Evolutionary conservation across 176 grass and related monocot species (phyloP).

Genomic region (Neostapfia colusana): DNA sequence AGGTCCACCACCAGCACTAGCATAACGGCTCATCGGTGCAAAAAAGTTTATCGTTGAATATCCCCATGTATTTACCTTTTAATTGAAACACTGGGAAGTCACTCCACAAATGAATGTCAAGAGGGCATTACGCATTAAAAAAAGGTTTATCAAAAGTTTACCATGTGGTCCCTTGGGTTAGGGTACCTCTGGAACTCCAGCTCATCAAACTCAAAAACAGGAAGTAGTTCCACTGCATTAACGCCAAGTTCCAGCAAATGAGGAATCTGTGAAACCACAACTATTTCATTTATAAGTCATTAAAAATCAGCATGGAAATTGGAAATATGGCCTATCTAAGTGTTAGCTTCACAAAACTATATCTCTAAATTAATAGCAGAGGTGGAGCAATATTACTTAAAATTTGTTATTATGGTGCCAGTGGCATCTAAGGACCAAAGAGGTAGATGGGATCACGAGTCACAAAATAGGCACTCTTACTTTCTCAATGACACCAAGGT

Average conservation of each 20-base stretch:
- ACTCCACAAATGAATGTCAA: conserved; percentile 1
- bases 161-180: conserved; percentile 97
- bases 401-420: background rate
- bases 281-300: conserved; percentile 39
- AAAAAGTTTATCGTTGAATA: conserved; percentile 99
- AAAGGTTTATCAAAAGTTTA: conserved; percentile 34
- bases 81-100: conserved; percentile 42
- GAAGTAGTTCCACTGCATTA: conserved; percentile 94
- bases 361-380: conserved; percentile 12
- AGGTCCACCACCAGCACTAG: conserved; percentile 91
- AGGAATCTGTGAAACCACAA: conserved; percentile 75
- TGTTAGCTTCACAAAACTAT: conserved; percentile 26
- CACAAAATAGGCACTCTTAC: conserved; percentile 43
- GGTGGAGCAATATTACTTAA: background rate
- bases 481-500: conserved; percentile 94
- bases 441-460: background rate
- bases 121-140: background rate
- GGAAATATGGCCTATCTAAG: conserved; percentile 4
- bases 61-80: conserved; percentile 95
- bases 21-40: conserved; percentile 98
- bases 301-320: conserved; percentile 26
- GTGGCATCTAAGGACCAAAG: background rate
- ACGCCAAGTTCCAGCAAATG: conserved; percentile 91
- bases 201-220: conserved; percentile 98
- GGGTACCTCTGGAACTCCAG: conserved; percentile 80